phyloP scores from a whole-genome alignment of 129 eudicot genomes.

The Apium graveolens region DNA sequence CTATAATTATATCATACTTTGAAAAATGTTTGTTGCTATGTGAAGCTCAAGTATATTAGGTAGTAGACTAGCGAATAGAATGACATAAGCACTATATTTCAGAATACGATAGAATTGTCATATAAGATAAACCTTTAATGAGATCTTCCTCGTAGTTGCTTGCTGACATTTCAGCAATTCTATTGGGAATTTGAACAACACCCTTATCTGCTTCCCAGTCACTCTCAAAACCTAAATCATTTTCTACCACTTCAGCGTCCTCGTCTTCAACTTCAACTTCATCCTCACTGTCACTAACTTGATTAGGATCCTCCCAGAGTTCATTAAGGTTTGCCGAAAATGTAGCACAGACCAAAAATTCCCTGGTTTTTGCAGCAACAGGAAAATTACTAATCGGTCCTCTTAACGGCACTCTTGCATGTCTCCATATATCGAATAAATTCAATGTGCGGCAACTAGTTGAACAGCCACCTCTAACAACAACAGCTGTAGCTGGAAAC shows the following conservation, averaged over 20 bases:
- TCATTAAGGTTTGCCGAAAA: conserved; percentile 19
- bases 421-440: conserved; percentile 1
- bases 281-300: conserved; percentile 49
- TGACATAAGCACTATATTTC: not conserved
- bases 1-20: not conserved
- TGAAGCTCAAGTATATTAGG: not conserved
- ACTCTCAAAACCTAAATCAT: conserved; percentile 69
- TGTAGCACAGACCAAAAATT: conserved; percentile 2
- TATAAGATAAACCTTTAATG: conserved; percentile 39
- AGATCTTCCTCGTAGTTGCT: conserved; percentile 51
- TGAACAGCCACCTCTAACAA: conserved; percentile 14
- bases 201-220: conserved; percentile 56
- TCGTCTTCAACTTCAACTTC: conserved; percentile 43
- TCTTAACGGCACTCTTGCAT: conserved; percentile 1
- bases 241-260: conserved; percentile 27
- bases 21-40: not conserved
- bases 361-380: conserved; percentile 10
- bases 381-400: conserved; percentile 16
- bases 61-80: not conserved
- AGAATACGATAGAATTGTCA: not conserved
- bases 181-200: conserved; percentile 18
- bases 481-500: conserved; percentile 7
- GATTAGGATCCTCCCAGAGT: conserved; percentile 81
- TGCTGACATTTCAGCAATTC: conserved; percentile 25
- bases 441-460: conserved; percentile 10